Conservation (phyloP, 768 basidiomycete species). For the Lentinula sp. region DNA sequence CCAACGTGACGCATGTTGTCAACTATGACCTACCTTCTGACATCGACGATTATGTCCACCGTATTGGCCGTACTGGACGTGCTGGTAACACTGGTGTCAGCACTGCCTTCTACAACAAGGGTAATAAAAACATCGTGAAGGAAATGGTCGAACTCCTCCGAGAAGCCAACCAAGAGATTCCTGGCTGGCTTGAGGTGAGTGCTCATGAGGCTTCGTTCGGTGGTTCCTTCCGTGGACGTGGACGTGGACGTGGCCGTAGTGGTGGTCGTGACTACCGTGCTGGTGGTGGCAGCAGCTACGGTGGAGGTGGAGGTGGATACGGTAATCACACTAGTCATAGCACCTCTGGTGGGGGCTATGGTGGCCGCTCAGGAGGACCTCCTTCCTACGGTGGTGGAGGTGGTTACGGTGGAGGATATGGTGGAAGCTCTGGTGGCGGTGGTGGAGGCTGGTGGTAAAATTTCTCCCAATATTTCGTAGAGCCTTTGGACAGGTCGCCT, state of each 20-base stretch:
- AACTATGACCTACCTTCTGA: conserved; percentile 98
- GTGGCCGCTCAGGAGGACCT: conserved; percentile 24
- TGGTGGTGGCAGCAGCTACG: conserved; percentile 37
- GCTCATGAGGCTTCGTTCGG: conserved; percentile 78
- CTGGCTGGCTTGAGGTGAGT: conserved; percentile 84
- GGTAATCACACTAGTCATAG: conserved; percentile 9
- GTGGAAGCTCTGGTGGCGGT: conserved; percentile 20
- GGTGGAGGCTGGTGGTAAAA: conserved; percentile 14
- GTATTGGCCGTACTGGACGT: conserved; percentile 97
- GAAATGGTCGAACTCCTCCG: conserved; percentile 90
- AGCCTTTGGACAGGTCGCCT: conserved; percentile 12
- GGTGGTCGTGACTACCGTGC: conserved; percentile 39
- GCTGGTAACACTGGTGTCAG: conserved; percentile 95
- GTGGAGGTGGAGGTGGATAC: conserved; percentile 21
- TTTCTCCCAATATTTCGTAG: background rate
- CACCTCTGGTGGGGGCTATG: conserved; percentile 12
- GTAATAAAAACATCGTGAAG: conserved; percentile 87
- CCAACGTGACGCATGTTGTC: conserved; percentile 97
- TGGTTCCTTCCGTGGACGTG: conserved; percentile 34
- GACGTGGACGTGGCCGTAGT: conserved; percentile 53
- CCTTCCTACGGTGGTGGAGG: conserved; percentile 18
- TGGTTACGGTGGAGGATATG: conserved; percentile 20
- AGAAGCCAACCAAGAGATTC: conserved; percentile 96
- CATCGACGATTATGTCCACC: conserved; percentile 99
- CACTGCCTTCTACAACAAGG: conserved; percentile 94